Conservation (phyloP, 2,329 filamentous ascomycete species). For the Colletotrichum tropicicola region DNA sequence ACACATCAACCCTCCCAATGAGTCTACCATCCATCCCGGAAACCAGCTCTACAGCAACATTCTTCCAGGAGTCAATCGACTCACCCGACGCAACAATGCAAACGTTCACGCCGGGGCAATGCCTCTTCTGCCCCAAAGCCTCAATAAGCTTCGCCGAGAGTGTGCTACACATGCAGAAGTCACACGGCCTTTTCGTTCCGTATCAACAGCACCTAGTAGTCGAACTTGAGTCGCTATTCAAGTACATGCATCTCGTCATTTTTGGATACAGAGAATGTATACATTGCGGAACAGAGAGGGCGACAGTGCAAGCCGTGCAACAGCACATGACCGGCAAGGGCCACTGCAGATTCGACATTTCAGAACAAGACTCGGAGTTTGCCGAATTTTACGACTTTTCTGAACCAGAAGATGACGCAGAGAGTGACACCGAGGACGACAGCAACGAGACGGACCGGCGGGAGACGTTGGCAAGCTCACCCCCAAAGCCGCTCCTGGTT, state of each 20-base stretch:
- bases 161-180: conserved; percentile 56
- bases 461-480: background rate
- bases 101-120: conserved; percentile 44
- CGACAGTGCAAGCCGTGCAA: conserved; percentile 53
- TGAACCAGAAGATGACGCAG: background rate
- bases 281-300: conserved; percentile 53
- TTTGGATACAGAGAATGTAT: conserved; percentile 59
- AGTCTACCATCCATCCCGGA: too few relatives aligned
- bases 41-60: too few relatives aligned
- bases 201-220: conserved; percentile 48
- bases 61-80: too few relatives aligned
- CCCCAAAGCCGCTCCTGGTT: background rate
- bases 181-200: conserved; percentile 56
- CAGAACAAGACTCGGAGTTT: conserved; percentile 44
- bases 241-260: conserved; percentile 58
- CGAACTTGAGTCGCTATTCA: conserved; percentile 54
- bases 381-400: conserved; percentile 48
- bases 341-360: conserved; percentile 54
- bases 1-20: too few relatives aligned
- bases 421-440: conserved; percentile 31
- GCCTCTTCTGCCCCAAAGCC: conserved; percentile 51
- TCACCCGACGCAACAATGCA: too few relatives aligned
- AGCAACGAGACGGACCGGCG: background rate
- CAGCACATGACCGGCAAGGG: conserved; percentile 60
- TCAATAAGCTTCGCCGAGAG: conserved; percentile 43